A percentile compares a stretch with the other conserved stretches of the same genome.
Conservation (phyloP, 2,329 filamentous ascomycete genomes). For the Aspergillus awamori region DNA sequence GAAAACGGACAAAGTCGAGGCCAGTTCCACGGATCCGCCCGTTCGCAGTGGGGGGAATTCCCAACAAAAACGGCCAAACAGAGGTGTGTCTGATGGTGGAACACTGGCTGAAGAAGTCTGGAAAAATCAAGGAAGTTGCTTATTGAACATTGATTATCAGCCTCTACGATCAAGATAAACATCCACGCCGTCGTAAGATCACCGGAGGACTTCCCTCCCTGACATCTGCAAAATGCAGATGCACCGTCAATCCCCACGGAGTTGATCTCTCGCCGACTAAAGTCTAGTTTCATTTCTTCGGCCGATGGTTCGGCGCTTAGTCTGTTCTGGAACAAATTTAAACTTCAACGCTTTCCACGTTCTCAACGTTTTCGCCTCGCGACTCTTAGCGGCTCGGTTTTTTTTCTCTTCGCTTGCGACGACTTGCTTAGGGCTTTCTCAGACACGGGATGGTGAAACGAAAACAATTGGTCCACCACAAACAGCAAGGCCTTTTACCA, state of each 20-base stretch:
- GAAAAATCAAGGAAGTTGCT: neutral
- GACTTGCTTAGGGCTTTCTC: neutral
- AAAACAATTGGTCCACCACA: neutral
- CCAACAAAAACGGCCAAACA: neutral
- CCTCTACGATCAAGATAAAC: neutral
- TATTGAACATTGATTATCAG: neutral
- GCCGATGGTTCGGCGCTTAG: neutral
- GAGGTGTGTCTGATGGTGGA: neutral
- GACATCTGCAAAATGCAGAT: neutral
- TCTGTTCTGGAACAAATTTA: constrained; percentile 6
- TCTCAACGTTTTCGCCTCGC: constrained; percentile 8
- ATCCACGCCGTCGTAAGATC: too few species aligned
- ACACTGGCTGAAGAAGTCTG: neutral
- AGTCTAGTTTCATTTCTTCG: neutral
- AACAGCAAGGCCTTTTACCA: neutral
- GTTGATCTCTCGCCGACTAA: neutral
- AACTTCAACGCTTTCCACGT: constrained; percentile 6
- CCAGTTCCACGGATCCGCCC: constrained; percentile 1
- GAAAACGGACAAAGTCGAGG: neutral
- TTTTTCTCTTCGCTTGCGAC: neutral
- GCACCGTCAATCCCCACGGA: neutral
- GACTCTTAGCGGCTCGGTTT: neutral
- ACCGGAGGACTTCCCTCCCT: too few species aligned
- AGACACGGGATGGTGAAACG: neutral
- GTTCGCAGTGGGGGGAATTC: constrained; percentile 1